A percentile compares a stretch with the other conserved stretches of the same genome.
These are phyloP conservation scores for Clitoria ternatea DNA, from an alignment of 306 rosid species.

Conservation along the genomic window DNA sequence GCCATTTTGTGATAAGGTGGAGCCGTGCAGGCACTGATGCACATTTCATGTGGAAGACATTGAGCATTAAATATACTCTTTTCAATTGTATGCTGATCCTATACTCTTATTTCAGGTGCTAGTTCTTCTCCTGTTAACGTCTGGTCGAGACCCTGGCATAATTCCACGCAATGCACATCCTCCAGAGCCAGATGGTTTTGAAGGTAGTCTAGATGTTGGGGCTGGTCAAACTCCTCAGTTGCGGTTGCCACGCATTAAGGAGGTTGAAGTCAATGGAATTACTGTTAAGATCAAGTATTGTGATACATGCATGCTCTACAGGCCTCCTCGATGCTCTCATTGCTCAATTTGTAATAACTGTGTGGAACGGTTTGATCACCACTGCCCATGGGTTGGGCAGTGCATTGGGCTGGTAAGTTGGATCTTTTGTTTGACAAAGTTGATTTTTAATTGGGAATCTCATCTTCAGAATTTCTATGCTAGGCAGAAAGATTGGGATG, in stretches of 20 bases:
- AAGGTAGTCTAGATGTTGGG: constrained; percentile 65
- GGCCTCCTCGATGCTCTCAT: constrained; percentile 99
- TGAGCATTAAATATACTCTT: background rate
- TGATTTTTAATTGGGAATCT: background rate
- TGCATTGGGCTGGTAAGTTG: constrained; percentile 90
- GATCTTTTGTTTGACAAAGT: constrained; percentile 3
- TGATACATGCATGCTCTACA: constrained; percentile 98
- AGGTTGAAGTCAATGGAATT: constrained; percentile 80
- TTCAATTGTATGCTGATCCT: constrained; percentile 3
- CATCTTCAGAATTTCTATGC: background rate
- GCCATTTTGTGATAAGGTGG: background rate
- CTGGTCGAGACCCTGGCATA: constrained; percentile 98
- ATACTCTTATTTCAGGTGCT: constrained; percentile 51
- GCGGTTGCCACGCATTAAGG: constrained; percentile 84
- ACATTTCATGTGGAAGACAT: background rate
- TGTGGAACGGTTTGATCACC: constrained; percentile 92
- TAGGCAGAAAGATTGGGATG: background rate
- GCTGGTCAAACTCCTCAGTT: constrained; percentile 89
- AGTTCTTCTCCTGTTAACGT: constrained; percentile 73
- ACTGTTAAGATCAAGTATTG: constrained; percentile 80
- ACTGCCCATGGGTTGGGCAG: constrained; percentile 99
- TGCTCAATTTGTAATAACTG: constrained; percentile 98
- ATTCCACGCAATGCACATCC: constrained; percentile 95
- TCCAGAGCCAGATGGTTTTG: constrained; percentile 88
- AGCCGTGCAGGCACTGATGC: background rate